These are phyloP conservation scores for Vanderwaltozyma polyspora DNA, from an alignment of 805 yeast genomes.

Conservation along the genomic window DNA sequence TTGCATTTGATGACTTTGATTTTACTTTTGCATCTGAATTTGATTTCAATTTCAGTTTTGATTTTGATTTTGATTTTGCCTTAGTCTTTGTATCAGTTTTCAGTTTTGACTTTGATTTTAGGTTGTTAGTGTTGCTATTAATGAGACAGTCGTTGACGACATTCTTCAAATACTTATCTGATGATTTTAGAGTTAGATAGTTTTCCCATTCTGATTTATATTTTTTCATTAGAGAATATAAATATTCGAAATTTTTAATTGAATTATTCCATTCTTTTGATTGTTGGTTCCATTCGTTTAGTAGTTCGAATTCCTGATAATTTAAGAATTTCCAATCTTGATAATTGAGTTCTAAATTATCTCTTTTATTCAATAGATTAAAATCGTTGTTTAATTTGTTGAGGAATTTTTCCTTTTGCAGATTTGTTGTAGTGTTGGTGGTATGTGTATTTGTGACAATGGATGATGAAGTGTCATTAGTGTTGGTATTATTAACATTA, in stretches of 20 bases:
- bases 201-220: conserved; percentile 18
- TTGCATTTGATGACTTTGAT: too few relatives aligned
- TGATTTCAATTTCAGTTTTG: too few relatives aligned
- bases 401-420: conserved; percentile 7
- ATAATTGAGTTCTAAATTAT: conserved; percentile 16
- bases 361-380: conserved; percentile 13
- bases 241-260: conserved; percentile 1
- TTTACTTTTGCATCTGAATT: too few relatives aligned
- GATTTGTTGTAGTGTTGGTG: not conserved
- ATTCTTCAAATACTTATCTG: not conserved
- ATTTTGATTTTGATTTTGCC: too few relatives aligned
- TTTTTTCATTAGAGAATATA: conserved; percentile 13
- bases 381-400: conserved; percentile 13
- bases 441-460: not conserved
- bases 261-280: conserved; percentile 15
- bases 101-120: too few relatives aligned
- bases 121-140: too few relatives aligned
- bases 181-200: conserved; percentile 4
- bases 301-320: conserved; percentile 28
- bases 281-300: conserved; percentile 26
- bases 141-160: too few relatives aligned
- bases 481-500: not conserved
- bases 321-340: conserved; percentile 28
- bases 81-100: too few relatives aligned
- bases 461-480: not conserved